Percentiles rank a stretch among this genome's conserved stretches.
Evolutionary conservation across 352 stramenopile genomes (phyloP).

Genomic region (Elongisporangium prolatum): DNA sequence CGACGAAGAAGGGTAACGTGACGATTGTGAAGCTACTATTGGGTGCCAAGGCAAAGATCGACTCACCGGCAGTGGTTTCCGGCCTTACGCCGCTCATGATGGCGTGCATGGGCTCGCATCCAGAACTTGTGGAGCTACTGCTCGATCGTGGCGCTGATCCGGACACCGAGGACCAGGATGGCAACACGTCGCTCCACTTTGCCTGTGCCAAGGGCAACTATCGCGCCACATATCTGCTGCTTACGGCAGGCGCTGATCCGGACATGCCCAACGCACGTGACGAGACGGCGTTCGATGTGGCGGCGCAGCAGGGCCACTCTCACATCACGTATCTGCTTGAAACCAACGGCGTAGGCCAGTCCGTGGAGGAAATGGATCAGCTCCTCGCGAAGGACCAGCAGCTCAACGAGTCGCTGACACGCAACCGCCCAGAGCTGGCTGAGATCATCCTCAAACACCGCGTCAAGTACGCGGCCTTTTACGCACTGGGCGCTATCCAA

Average conservation of each 20-base stretch:
- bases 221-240: conserved; percentile 66
- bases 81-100: conserved; percentile 72
- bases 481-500: conserved; percentile 45
- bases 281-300: conserved; percentile 78
- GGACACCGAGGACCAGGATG: conserved; percentile 68
- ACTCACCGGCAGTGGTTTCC: conserved; percentile 34
- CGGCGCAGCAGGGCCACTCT: conserved; percentile 51
- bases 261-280: conserved; percentile 82
- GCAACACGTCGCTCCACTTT: conserved; percentile 82
- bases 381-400: conserved; percentile 57
- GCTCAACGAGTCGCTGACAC: conserved; percentile 50
- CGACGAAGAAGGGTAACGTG: conserved; percentile 43
- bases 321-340: conserved; percentile 78
- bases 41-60: conserved; percentile 33
- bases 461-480: conserved; percentile 69
- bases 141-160: conserved; percentile 70
- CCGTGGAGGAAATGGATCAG: conserved; percentile 54
- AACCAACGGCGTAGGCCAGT: conserved; percentile 68
- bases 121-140: conserved; percentile 62
- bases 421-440: conserved; percentile 61
- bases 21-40: conserved; percentile 46
- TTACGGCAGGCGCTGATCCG: conserved; percentile 78
- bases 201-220: conserved; percentile 71
- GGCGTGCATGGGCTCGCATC: conserved; percentile 45
- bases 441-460: conserved; percentile 77